Base-by-base conservation (phyloP, 805 yeast genomes). In the Martiniozyma abietophila region DNA sequence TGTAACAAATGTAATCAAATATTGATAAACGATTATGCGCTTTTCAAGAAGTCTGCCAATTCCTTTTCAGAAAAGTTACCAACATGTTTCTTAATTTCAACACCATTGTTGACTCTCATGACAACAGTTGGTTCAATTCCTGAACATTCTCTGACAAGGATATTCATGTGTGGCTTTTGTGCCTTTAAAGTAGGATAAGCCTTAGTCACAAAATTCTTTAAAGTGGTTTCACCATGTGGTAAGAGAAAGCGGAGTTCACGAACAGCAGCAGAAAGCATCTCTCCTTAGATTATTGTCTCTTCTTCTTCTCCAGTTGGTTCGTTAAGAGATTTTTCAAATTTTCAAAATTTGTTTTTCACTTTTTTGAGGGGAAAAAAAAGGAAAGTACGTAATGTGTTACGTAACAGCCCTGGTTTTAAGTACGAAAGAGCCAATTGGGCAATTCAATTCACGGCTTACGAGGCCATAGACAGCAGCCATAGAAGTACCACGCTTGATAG, bases 161-260 rank as follows among this genome's bases (percentile, higher is more conserved):
- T 76, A 9, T 94, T 94, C 20, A 80, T 61, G 39, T 64, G 59
- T 39, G 88, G 77, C 49, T 81, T 74, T 40, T 71, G 53, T 52
- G 72, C 70, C 49, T 69, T 70, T 48, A 84, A 60, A n/a, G 63
- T 49, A n/a, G 80, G 75, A 57, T 83, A 83, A 49, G 76, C 64
- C 37, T 69, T 64, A 31, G 70, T 58, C 43, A 84, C 62, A 50
- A 79, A 84, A 12, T 32, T 31, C 74, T 69, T 74, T 47, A 82
- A 63, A 10, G 88, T 73, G 5, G 83, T 73, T 42, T 74, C 73
- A n/a, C 78, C 68, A 58, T 80, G 92, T 21, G 85, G 78, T 44
- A 83, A 65, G 51, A 83, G 85, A 60, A 82, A 80, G 58, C 95
- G 72, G 51, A 84, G 66, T 64, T 84, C 95, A 54, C 68, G 81